These are phyloP conservation scores for Trichoderma hamatum DNA, from an alignment of 2,329 filamentous ascomycete genomes.

Conservation along the genomic window DNA sequence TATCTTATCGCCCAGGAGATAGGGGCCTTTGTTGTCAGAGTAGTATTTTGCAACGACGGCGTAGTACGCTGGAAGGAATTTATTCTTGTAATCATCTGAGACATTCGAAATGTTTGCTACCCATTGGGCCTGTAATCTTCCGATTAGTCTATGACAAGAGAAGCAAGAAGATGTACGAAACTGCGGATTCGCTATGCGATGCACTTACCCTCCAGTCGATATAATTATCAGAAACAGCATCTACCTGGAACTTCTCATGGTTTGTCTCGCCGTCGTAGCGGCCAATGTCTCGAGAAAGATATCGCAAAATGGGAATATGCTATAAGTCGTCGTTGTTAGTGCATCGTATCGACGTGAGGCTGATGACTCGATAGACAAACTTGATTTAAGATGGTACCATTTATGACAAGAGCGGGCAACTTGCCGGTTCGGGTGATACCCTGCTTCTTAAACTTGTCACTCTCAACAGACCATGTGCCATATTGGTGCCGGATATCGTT, in stretches of 20 bases:
- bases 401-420: constrained; percentile 43
- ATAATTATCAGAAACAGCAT: constrained; percentile 44
- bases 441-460: constrained; percentile 35
- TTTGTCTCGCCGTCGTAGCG: constrained; percentile 43
- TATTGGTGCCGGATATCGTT: constrained; percentile 37
- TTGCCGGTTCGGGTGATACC: constrained; percentile 38
- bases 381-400: constrained; percentile 36
- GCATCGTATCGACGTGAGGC: no score
- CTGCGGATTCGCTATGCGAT: neutral
- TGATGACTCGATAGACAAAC: neutral
- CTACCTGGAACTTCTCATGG: constrained; percentile 43
- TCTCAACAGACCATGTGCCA: constrained; percentile 30
- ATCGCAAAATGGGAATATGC: constrained; percentile 40
- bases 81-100: constrained; percentile 40
- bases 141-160: neutral
- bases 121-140: constrained; percentile 31
- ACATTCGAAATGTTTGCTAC: constrained; percentile 35
- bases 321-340: constrained; percentile 9
- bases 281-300: constrained; percentile 40
- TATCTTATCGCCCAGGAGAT: constrained; percentile 41
- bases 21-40: constrained; percentile 38
- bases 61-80: constrained; percentile 38
- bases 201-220: constrained; percentile 45
- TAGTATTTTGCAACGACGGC: constrained; percentile 38
- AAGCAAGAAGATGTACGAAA: fast-evolving